Percentiles rank a stretch among this genome's conserved stretches.
Evolutionary conservation across 306 rosid genomes (phyloP).

Genomic region (Prunus davidiana): DNA sequence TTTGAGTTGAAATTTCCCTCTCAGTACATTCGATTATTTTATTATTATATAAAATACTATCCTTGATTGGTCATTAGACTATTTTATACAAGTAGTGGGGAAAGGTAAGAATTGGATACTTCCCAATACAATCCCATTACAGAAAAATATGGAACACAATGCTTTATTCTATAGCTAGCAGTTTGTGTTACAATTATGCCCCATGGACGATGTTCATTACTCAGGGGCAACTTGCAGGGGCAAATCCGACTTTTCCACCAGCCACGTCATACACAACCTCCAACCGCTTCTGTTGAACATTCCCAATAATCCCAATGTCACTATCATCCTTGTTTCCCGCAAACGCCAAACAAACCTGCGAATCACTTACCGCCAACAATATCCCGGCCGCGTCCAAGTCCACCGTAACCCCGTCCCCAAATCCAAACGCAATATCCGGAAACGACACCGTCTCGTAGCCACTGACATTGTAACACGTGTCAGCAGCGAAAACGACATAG

Average conservation of each 20-base stretch:
- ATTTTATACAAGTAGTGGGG: too few species aligned
- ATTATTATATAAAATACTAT: too few species aligned
- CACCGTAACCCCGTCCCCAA: slow-evolving; percentile 11
- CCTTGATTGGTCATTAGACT: too few species aligned
- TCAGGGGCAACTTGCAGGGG: slow-evolving; percentile 41
- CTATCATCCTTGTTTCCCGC: slow-evolving; percentile 36
- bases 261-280: slow-evolving; percentile 67
- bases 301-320: slow-evolving; percentile 48
- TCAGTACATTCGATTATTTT: too few species aligned
- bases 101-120: too few species aligned
- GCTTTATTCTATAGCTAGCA: too few species aligned
- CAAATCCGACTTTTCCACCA: slow-evolving; percentile 62
- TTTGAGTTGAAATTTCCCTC: too few species aligned
- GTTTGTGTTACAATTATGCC: too few species aligned
- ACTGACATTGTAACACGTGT: slow-evolving; percentile 25
- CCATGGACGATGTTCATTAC: too few species aligned
- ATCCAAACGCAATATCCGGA: slow-evolving; percentile 7
- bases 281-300: slow-evolving; percentile 60
- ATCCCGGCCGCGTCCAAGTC: background rate
- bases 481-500: background rate
- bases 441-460: background rate
- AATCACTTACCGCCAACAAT: background rate
- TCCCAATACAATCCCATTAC: too few species aligned
- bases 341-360: slow-evolving; percentile 60
- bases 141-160: too few species aligned